Conservation (phyloP, 441 rosid species). For the Omphalea diandra region DNA sequence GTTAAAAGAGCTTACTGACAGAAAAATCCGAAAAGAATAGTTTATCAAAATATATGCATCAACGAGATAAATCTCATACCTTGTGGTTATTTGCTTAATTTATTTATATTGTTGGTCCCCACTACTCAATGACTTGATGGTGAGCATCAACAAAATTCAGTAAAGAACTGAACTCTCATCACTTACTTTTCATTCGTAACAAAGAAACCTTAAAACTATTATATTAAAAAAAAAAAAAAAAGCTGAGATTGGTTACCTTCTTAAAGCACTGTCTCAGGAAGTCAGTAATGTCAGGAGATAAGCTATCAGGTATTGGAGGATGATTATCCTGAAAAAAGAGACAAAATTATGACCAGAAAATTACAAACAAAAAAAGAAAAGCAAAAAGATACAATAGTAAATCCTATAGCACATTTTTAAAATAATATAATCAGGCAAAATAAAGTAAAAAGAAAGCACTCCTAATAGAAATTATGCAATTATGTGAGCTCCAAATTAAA, state of each 20-base stretch:
- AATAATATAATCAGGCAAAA: neutral
- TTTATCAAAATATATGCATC: neutral
- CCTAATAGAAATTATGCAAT: neutral
- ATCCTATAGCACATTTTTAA: no score
- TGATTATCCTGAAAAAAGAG: slow-evolving; percentile 65
- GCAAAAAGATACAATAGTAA: neutral
- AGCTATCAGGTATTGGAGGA: slow-evolving; percentile 98
- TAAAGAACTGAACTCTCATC: neutral
- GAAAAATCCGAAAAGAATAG: neutral
- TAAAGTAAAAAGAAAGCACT: neutral
- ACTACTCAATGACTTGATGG: neutral
- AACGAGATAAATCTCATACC: neutral
- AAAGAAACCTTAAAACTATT: neutral
- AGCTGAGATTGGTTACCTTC: slow-evolving; percentile 52
- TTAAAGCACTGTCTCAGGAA: slow-evolving; percentile 92
- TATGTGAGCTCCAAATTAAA: slow-evolving; percentile 2
- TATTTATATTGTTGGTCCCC: neutral
- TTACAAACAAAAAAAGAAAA: neutral
- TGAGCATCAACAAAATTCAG: neutral
- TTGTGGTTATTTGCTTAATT: no score
- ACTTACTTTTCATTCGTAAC: neutral
- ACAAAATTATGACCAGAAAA: neutral
- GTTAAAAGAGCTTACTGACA: neutral
- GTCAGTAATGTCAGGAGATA: slow-evolving; percentile 93
- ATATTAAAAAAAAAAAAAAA: neutral